Percentiles rank a stretch among this genome's conserved stretches.
Conservation (phyloP, 768 basidiomycete species). For the Leccinum uliginosum region DNA sequence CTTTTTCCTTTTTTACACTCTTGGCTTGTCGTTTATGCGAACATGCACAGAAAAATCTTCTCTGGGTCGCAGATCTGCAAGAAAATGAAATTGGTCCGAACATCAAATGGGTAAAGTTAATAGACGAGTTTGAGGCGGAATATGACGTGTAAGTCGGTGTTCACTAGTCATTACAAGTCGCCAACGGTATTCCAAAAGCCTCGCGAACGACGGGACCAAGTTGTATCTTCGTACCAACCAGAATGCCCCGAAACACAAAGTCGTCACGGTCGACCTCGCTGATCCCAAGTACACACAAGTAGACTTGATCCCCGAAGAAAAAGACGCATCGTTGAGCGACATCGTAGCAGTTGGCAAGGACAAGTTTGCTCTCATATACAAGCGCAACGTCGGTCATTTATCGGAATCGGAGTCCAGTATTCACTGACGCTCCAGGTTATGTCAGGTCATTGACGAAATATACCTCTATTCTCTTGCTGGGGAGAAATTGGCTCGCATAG, state of each 20-base stretch:
- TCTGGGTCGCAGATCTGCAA: slow-evolving; percentile 70
- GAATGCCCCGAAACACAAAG: slow-evolving; percentile 60
- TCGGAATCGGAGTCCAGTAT: background rate
- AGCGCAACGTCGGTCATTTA: slow-evolving; percentile 55
- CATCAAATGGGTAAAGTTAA: slow-evolving; percentile 69
- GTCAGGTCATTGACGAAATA: slow-evolving; percentile 72
- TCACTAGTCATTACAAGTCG: background rate
- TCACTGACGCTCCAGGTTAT: slow-evolving; percentile 3
- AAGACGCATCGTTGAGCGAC: slow-evolving; percentile 55
- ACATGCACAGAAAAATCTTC: slow-evolving; percentile 57
- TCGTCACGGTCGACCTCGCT: slow-evolving; percentile 60
- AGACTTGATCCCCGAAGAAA: slow-evolving; percentile 68
- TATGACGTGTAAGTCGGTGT: slow-evolving; percentile 52
- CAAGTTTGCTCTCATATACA: slow-evolving; percentile 59
- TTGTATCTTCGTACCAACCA: slow-evolving; percentile 66
- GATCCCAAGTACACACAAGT: slow-evolving; percentile 42
- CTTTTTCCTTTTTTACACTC: background rate
- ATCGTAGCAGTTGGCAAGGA: slow-evolving; percentile 47
- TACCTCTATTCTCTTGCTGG: slow-evolving; percentile 64
- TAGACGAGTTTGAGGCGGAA: slow-evolving; percentile 64
- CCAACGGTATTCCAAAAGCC: slow-evolving; percentile 33
- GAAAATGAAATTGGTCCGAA: slow-evolving; percentile 56
- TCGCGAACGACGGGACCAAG: slow-evolving; percentile 58
- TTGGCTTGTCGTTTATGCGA: background rate
- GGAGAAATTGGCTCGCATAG: slow-evolving; percentile 49